Evolutionary conservation across 148 eudicot genomes (phyloP).

Genomic region (Chenopodium formosanum): DNA sequence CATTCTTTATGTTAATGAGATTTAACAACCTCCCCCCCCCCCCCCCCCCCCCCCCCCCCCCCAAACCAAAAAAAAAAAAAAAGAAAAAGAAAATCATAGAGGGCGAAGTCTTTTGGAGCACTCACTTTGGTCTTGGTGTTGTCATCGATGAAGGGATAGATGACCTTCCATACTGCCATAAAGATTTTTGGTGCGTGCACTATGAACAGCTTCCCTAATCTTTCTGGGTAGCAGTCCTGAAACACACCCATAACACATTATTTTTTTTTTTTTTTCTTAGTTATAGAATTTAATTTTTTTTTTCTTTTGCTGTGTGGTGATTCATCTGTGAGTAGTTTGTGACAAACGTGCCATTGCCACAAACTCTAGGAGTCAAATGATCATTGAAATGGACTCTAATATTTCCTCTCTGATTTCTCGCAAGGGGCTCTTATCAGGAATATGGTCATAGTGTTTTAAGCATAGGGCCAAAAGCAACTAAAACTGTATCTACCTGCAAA

Average conservation of each 20-base stretch:
- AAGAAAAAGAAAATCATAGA: neutral
- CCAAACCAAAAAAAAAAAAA: too few species aligned
- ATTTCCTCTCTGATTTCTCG: neutral
- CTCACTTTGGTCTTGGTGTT: slow-evolving; percentile 77
- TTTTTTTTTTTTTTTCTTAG: neutral
- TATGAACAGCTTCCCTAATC: slow-evolving; percentile 65
- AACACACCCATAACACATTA: neutral
- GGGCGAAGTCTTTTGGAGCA: neutral
- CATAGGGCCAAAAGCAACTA: neutral
- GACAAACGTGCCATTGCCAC: neutral
- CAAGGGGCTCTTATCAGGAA: neutral
- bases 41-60: neutral
- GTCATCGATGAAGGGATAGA: slow-evolving; percentile 77
- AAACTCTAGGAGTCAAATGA: neutral
- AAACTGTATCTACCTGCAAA: slow-evolving; percentile 54
- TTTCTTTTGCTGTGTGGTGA: neutral
- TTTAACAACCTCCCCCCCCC: neutral
- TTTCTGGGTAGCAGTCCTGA: slow-evolving; percentile 90
- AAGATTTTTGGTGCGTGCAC: slow-evolving; percentile 71
- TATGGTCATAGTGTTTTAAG: neutral
- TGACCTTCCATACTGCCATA: slow-evolving; percentile 69
- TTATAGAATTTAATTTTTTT: neutral
- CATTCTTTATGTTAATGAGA: neutral
- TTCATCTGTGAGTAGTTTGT: neutral
- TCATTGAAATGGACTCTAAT: neutral